phyloP scores from a whole-genome alignment of 1,139 yeast genomes.

The Debaryomycetaceae sp. region DNA sequence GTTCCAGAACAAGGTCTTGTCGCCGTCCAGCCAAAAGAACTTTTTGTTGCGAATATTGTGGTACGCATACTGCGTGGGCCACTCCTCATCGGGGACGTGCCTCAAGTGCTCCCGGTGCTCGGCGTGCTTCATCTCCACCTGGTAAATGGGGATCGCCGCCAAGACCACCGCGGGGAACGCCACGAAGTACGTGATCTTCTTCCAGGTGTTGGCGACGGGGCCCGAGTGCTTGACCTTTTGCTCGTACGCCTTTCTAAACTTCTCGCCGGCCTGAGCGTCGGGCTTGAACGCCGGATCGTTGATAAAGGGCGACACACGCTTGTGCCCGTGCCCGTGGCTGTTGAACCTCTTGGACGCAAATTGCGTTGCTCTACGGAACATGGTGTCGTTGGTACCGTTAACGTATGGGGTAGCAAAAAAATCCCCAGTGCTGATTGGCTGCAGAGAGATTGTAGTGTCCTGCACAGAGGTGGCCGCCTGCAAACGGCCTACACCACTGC shows the following conservation, averaged over 20 bases:
- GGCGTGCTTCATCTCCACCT: constrained; percentile 78
- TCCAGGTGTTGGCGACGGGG: constrained; percentile 72
- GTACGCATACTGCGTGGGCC: constrained; percentile 86
- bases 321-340: constrained; percentile 26
- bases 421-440: no score
- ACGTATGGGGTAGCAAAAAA: no score
- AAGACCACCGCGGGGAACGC: constrained; percentile 74
- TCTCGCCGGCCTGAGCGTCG: constrained; percentile 32
- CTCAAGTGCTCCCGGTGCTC: constrained; percentile 76
- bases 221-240: constrained; percentile 73
- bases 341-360: constrained; percentile 34
- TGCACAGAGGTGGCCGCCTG: constrained; percentile 1
- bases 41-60: constrained; percentile 80
- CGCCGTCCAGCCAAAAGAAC: constrained; percentile 98
- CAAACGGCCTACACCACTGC: neutral
- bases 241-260: constrained; percentile 29
- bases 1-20: constrained; percentile 96
- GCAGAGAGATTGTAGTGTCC: neutral
- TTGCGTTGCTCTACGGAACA: constrained; percentile 29
- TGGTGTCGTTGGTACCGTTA: no score
- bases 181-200: constrained; percentile 65
- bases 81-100: constrained; percentile 75
- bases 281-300: constrained; percentile 31
- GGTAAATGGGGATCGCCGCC: constrained; percentile 71
- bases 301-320: constrained; percentile 28